Base-by-base conservation (phyloP, 164 flowering plant genomes). In the Nymphaea thermarum region DNA sequence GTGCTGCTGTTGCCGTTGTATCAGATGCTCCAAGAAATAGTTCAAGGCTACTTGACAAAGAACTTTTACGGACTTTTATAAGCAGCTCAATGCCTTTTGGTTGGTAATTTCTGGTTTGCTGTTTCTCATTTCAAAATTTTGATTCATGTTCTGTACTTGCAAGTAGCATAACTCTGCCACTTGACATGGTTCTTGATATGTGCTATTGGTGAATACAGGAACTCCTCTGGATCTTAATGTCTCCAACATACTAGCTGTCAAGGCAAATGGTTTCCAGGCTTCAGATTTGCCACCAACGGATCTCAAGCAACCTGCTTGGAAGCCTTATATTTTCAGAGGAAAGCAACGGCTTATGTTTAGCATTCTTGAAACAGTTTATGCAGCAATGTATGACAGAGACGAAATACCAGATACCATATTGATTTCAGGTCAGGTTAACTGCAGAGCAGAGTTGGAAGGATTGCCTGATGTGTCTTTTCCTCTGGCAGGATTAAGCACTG, bases 51-150 rank as follows among this genome's bases (percentile, higher is more conserved):
- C 67, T 86, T 68, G 99, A 90, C 76, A 92, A 84, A 79, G 99
- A 95, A 79, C 81, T 83, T 62, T 85, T 95, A 70, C 81, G 88
- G 45, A 81, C 80, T 72, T 95, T 89, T 75, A 86, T 92, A 47
- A 85, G 80, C 70, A 84, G 87, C 77, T 83, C 98, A 76, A 84
- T 92, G 96, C 99, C 99, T 75, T 95, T 95, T 86, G 99, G 99
- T 95, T 80, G 76, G 98, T 92, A 85, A 75, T 75, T 74, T 84
- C 76, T 72, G 64, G 72, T 82, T 67, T 83, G 82, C 77, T 80
- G 75, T 83, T 74, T 76, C 84, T 80, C 77, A 66, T 82, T 72
- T 75, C 76, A 75, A 47, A 57, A 69, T 71, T 73, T 64, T 43
- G 51, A 55, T 45, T 18, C 42, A 7, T 70, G 14, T 15, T 64